Percentiles rank a stretch among this genome's conserved stretches.
Conservation (phyloP, 192 early-diverging fungal species). For the Geosiphon pyriformis region DNA sequence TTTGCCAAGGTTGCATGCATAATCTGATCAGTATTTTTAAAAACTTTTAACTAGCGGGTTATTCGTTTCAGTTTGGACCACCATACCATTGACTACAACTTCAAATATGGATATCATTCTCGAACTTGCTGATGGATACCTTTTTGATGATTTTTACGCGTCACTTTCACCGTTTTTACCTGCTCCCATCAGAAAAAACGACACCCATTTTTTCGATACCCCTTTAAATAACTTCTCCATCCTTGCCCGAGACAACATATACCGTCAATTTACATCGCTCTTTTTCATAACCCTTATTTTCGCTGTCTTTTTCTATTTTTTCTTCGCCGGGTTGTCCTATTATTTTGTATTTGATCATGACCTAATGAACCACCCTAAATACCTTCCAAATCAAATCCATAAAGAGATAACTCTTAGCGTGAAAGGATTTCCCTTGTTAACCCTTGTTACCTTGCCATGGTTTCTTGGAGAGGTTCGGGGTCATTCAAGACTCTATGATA, state of each 20-base stretch:
- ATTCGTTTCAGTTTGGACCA: too few species aligned
- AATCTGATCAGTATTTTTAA: too few species aligned
- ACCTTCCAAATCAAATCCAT: constrained; percentile 81
- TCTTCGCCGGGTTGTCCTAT: constrained; percentile 72
- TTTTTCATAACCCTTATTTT: constrained; percentile 67
- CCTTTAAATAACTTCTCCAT: neutral
- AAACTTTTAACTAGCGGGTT: too few species aligned
- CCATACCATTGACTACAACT: too few species aligned
- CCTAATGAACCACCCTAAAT: constrained; percentile 91
- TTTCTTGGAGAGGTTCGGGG: constrained; percentile 87
- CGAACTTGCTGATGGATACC: constrained; percentile 11
- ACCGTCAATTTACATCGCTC: constrained; percentile 71
- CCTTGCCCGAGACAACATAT: constrained; percentile 52
- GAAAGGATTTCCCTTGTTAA: constrained; percentile 75
- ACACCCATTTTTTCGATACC: neutral
- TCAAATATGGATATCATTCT: constrained; percentile 1
- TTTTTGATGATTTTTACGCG: constrained; percentile 23
- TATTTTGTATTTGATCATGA: constrained; percentile 82
- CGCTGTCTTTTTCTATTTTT: constrained; percentile 76
- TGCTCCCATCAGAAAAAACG: neutral
- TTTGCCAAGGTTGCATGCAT: too few species aligned
- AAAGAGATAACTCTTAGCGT: constrained; percentile 80
- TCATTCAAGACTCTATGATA: constrained; percentile 74
- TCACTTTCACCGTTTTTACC: constrained; percentile 9
- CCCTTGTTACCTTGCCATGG: constrained; percentile 84